phyloP scores from a whole-genome alignment of 2,329 filamentous ascomycete species.

The Claviceps citrina region DNA sequence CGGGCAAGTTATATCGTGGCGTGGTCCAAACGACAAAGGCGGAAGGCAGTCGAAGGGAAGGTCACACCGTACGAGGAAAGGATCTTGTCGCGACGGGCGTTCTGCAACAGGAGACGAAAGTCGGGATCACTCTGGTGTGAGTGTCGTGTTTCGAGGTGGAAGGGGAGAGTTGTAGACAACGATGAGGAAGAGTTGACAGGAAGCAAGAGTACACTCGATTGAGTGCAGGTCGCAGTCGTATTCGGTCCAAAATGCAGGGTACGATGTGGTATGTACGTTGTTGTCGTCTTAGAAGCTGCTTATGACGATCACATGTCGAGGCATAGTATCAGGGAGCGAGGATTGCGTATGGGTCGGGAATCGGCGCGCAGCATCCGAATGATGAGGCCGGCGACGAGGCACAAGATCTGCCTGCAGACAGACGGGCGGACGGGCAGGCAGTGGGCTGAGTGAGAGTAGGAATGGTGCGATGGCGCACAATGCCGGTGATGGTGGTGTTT shows the following conservation, averaged over 20 bases:
- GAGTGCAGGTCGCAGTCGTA: no score
- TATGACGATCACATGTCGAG: slow-evolving; percentile 1
- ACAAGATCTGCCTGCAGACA: not conserved
- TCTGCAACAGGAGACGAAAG: not conserved
- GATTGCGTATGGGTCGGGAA: slow-evolving; percentile 1
- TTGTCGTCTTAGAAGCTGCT: not conserved
- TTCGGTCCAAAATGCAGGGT: no score
- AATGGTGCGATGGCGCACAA: no score
- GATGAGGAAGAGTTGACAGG: no score
- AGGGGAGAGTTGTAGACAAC: no score
- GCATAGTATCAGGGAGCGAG: slow-evolving; percentile 1
- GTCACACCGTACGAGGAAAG: not conserved
- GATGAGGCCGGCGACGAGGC: not conserved
- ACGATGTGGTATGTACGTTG: not conserved
- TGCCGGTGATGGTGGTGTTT: not conserved
- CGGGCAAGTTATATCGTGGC: not conserved
- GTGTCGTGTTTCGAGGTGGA: not conserved
- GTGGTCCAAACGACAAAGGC: not conserved
- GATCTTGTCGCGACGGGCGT: not conserved
- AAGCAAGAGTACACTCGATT: no score
- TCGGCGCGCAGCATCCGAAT: not conserved
- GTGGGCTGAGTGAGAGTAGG: no score
- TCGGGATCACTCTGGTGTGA: not conserved
- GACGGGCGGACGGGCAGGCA: no score
- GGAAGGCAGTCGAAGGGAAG: not conserved